phyloP scores from a whole-genome alignment of 2,329 filamentous ascomycete species.

The Ampelomyces quisqualis region DNA sequence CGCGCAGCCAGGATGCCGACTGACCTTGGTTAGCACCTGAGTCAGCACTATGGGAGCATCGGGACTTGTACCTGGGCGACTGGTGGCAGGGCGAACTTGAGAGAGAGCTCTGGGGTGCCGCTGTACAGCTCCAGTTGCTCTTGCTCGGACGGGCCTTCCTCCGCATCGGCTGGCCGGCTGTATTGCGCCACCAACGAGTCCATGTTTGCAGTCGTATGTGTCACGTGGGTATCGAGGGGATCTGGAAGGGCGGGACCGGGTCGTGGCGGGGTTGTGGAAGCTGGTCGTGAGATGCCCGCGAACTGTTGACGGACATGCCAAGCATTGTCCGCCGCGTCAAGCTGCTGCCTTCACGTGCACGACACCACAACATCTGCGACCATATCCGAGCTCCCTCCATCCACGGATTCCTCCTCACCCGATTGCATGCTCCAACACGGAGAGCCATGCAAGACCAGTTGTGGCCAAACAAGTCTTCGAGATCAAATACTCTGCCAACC shows the following conservation, averaged over 20 bases:
- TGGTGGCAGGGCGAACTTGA: constrained; percentile 94
- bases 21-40: constrained; percentile 43
- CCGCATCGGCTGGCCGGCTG: constrained; percentile 72
- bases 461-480: too few species aligned
- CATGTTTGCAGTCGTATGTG: constrained; percentile 56
- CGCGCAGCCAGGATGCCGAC: constrained; percentile 92
- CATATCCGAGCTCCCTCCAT: background rate
- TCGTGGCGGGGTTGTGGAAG: constrained; percentile 12
- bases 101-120: constrained; percentile 71
- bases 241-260: constrained; percentile 7
- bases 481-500: background rate
- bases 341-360: constrained; percentile 21
- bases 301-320: constrained; percentile 22
- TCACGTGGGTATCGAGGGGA: constrained; percentile 5
- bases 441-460: too few species aligned
- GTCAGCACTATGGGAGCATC: background rate
- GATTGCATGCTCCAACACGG: too few species aligned
- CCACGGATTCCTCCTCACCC: background rate
- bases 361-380: constrained; percentile 1
- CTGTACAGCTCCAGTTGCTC: constrained; percentile 70
- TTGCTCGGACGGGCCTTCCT: constrained; percentile 72
- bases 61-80: constrained; percentile 69
- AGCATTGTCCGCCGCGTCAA: constrained; percentile 19
- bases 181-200: constrained; percentile 92
- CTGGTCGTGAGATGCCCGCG: constrained; percentile 21